Evolutionary conservation across 2,329 filamentous ascomycete genomes (phyloP), one percentile per base, ranked within the genome.

Genomic region (Pseudogymnoascus sp.): DNA sequence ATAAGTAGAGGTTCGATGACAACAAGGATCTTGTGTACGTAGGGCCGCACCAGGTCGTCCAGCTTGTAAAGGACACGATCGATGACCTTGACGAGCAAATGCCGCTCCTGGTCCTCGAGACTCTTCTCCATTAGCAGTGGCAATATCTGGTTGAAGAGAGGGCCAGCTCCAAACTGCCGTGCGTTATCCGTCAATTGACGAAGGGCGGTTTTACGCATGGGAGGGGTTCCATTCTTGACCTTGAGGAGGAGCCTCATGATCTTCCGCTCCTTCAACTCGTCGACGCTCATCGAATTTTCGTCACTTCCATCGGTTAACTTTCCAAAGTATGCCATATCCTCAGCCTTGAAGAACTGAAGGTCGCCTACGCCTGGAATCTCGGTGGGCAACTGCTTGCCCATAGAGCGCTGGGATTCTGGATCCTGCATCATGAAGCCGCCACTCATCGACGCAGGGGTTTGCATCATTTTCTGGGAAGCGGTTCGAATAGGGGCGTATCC

Each of bases 1-100:
- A 99, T 99, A 68, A 99, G 89, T 60, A 99, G 82, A n/a, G 95
- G 95, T 76, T 99, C 96, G 71, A 99, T 99, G 73, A 99, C 95
- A 62, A 99, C 95, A 64, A 99, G 78, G 67, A 99, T 99, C 80
- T 97, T 97, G 80, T 99, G 96, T 15, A 96, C 93, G 68, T 93
- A 99, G 21, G 95, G 95, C 42, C 95, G 87, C 62, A 99, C 95
- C 68, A 97, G 83, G 71, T 99, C 95, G 74, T 97, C 95, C 23
- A 99, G 86, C 79, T 99, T 99, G 83, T 97, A 99, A 6, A 99
- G 85, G 65, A 99, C 93, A 77, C 95, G 89, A 75, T 99, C 96
- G 72, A 99, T 97, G 71, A 99, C 96, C 79, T 99, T 99, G 79
- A 99, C 96, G 28, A 99, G 84, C 76, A 99, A 81, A 83, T 99